Evolutionary conservation across 495 filamentous ascomycete genomes (phyloP), one percentile per base, ranked within the genome.

Genomic region (Penicillium cinerascens): DNA sequence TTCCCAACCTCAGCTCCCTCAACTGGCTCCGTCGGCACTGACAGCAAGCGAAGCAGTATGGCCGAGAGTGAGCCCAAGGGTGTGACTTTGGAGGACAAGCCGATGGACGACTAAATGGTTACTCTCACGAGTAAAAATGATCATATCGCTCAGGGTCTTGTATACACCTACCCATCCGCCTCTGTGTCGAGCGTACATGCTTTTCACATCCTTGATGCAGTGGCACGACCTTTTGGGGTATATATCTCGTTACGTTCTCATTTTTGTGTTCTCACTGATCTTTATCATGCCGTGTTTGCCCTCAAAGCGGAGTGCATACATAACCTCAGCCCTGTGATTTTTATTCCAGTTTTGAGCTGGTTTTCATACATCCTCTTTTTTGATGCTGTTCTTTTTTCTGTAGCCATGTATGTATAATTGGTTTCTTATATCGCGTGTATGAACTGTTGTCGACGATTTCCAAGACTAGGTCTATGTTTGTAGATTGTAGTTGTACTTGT

Each of bases 71-170:
- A 79, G 62, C 79, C 69, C 7, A 70, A 78, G 52, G 88, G 91
- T 20, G 88, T 95, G 22, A 87, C 84, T 49, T 78, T 96, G 69
- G 85, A 84, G 51, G 91, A 96, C 64, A 83, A 80, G 69, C 87
- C 90, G 13, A 91, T 92, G 88, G 87, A 92, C 67, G 87, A 93
- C 70, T 91, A 58, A 67, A 39, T 33, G 22, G 18, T 39, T 44
- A 11, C 44, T 25, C 16, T 47, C 45, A 5, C 44, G 10, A 15
- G 44, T 47, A 26, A 16, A 15, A 29, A 16, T 36, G 15, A 23
- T 21, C 49, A 42, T 39, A 41, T 41, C 41, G 33, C 23, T 26
- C 21, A 45, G 20, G 36, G 23, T n/a, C 38, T 51, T 60, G 45
- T 54, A 58, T 54, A 54, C 37, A 58, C 26, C 46, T 16, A 43